Evolutionary conservation across 495 filamentous ascomycete species (phyloP).

Genomic region (Penicillium lagena): DNA sequence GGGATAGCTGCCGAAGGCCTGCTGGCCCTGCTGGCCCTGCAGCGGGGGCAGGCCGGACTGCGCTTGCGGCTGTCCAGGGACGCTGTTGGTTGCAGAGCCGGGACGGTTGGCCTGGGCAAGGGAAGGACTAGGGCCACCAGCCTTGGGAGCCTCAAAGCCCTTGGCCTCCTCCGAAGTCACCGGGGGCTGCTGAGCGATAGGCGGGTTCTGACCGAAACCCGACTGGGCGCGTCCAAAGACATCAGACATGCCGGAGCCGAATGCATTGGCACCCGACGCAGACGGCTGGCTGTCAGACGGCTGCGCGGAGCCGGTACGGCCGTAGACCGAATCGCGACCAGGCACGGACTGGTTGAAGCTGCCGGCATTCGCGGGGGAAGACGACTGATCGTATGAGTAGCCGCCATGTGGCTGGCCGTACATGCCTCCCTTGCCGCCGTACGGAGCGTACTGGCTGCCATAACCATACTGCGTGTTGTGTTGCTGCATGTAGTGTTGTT

Average conservation of each 20-base stretch:
- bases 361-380: conserved; percentile 66
- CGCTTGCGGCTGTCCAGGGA: conserved; percentile 52
- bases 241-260: conserved; percentile 66
- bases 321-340: conserved; percentile 72
- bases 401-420: conserved; percentile 72
- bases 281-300: conserved; percentile 59
- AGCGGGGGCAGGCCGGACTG: conserved; percentile 64
- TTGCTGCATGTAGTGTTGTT: conserved; percentile 38
- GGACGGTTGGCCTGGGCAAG: conserved; percentile 73
- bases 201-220: conserved; percentile 62
- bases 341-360: conserved; percentile 61
- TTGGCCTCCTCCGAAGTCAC: conserved; percentile 67
- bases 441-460: conserved; percentile 66
- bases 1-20: conserved; percentile 69
- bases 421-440: conserved; percentile 67
- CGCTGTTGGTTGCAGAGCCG: conserved; percentile 75
- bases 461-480: conserved; percentile 59
- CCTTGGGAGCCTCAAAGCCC: conserved; percentile 67
- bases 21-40: conserved; percentile 62
- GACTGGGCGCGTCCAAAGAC: conserved; percentile 67
- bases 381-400: conserved; percentile 76
- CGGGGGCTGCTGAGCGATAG: conserved; percentile 56
- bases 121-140: conserved; percentile 76
- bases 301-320: conserved; percentile 68
- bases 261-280: conserved; percentile 54